These are phyloP conservation scores for Phaeoacremonium minimum DNA, from an alignment of 2,329 filamentous ascomycete species.

Conservation along the genomic window DNA sequence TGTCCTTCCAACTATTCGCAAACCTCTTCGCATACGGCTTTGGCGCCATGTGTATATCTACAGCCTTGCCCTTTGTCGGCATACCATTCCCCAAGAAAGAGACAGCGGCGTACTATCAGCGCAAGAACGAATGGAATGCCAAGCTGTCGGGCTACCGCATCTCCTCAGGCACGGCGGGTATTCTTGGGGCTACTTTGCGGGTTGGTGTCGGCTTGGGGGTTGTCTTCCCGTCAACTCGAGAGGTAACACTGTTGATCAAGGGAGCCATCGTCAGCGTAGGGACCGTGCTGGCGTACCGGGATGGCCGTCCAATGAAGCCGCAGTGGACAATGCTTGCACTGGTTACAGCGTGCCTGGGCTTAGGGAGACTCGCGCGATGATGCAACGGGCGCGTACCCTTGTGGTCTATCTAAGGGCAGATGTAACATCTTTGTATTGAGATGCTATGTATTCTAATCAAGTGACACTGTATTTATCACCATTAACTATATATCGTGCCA, in stretches of 20 bases:
- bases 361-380: no score
- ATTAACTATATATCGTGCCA: conserved; percentile 14
- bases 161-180: conserved; percentile 14
- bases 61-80: conserved; percentile 15
- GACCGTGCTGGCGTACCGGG: conserved; percentile 12
- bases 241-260: conserved; percentile 12
- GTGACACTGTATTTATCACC: no score
- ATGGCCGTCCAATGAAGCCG: conserved; percentile 12
- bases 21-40: conserved; percentile 6
- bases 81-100: conserved; percentile 12
- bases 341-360: conserved; percentile 8
- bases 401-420: no score
- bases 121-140: conserved; percentile 16
- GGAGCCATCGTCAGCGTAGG: conserved; percentile 11
- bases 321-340: conserved; percentile 16
- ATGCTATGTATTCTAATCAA: neutral
- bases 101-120: conserved; percentile 15
- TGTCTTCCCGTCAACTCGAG: conserved; percentile 12
- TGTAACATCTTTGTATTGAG: no score
- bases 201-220: conserved; percentile 13
- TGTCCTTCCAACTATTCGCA: no score
- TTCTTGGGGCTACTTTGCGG: conserved; percentile 10
- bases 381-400: no score
- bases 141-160: conserved; percentile 10
- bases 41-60: conserved; percentile 14